Conservation (phyloP, 352 stramenopile genomes). For the Globisporangium splendens region DNA sequence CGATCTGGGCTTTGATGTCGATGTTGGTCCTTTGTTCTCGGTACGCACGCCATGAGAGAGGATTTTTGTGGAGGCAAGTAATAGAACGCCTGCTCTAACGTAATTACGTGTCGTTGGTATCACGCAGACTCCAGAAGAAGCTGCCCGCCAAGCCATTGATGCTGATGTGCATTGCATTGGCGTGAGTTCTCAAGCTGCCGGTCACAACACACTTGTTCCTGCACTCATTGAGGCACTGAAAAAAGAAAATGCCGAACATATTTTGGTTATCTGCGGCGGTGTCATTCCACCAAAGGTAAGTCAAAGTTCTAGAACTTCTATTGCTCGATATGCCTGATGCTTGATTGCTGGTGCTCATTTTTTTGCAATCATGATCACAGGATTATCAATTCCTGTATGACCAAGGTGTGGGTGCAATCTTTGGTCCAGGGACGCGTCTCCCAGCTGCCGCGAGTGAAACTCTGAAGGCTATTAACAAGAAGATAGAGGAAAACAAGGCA, state of each 20-base stretch:
- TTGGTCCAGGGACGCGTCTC: constrained; percentile 94
- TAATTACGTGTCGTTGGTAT: not conserved
- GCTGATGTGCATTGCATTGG: constrained; percentile 94
- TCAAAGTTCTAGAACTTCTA: not conserved
- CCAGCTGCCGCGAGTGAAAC: constrained; percentile 69
- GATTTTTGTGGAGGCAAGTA: too few species aligned
- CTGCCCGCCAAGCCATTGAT: constrained; percentile 85
- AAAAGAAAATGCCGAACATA: constrained; percentile 89
- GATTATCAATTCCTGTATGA: constrained; percentile 96
- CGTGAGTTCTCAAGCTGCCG: constrained; percentile 89
- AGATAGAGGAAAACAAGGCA: constrained; percentile 38
- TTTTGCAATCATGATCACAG: constrained; percentile 21
- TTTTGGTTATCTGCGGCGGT: constrained; percentile 93
- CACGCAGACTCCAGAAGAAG: constrained; percentile 51
- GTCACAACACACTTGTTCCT: constrained; percentile 95
- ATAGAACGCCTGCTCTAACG: not conserved
- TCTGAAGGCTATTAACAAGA: constrained; percentile 51
- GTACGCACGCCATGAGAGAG: constrained; percentile 17
- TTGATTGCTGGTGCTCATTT: too few species aligned
- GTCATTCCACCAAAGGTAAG: constrained; percentile 90
- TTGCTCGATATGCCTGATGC: not conserved
- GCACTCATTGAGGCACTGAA: constrained; percentile 91
- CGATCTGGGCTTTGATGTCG: constrained; percentile 97
- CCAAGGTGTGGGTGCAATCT: constrained; percentile 90
- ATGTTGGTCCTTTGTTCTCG: constrained; percentile 95